Evolutionary conservation across 441 rosid genomes (phyloP).

Genomic region (Aquilaria agallochum): DNA sequence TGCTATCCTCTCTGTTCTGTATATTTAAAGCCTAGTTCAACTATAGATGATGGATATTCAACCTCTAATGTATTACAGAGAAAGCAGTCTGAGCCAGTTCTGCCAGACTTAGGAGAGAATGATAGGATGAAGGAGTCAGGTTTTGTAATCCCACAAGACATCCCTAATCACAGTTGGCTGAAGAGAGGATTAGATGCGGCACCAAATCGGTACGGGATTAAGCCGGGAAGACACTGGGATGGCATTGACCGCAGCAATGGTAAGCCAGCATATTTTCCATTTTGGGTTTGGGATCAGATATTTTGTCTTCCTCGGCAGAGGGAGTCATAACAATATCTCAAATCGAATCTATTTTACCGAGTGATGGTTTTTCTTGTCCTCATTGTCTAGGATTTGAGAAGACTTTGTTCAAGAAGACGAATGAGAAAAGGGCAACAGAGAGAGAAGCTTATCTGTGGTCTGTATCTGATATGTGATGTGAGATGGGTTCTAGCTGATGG

Average conservation of each 20-base stretch:
- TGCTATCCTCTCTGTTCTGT: not conserved
- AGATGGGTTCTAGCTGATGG: not conserved
- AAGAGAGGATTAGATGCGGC: constrained; percentile 76
- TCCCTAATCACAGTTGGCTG: constrained; percentile 86
- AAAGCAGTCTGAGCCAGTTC: constrained; percentile 30
- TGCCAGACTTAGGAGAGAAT: constrained; percentile 68
- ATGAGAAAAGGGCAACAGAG: constrained; percentile 81
- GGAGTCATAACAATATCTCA: not conserved
- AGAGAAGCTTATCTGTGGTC: constrained; percentile 95
- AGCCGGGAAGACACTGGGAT: constrained; percentile 98
- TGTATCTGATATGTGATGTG: constrained; percentile 76
- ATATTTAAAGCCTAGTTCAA: constrained; percentile 4
- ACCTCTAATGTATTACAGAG: constrained; percentile 38
- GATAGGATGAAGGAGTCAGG: constrained; percentile 94
- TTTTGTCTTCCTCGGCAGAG: too few species aligned
- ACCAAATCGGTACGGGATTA: constrained; percentile 78
- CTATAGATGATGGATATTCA: not conserved
- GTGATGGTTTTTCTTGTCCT: constrained; percentile 8
- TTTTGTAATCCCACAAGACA: constrained; percentile 75
- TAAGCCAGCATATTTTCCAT: constrained; percentile 17
- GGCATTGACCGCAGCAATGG: constrained; percentile 92
- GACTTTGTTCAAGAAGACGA: constrained; percentile 49
- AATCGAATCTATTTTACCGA: not conserved
- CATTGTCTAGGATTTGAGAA: constrained; percentile 66
- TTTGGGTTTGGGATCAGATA: not conserved